Evolutionary conservation across 2,329 filamentous ascomycete genomes (phyloP).

Genomic region (Trichoderma breve): DNA sequence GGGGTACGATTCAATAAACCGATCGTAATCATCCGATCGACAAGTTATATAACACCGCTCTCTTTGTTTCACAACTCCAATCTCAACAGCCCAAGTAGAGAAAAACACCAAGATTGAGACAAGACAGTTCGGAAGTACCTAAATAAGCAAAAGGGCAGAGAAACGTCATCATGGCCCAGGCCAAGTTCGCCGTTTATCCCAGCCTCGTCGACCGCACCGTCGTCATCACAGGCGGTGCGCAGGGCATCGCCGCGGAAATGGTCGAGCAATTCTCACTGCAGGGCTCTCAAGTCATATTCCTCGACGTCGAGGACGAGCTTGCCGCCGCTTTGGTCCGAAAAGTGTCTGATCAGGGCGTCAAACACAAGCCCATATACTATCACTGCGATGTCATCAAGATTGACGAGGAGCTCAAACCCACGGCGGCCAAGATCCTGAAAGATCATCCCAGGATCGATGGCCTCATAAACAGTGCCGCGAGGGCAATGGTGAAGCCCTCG

Average conservation of each 20-base stretch:
- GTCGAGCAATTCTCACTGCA: conserved; percentile 46
- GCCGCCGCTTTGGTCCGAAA: conserved; percentile 30
- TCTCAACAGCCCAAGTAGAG: neutral
- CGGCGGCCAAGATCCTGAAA: conserved; percentile 34
- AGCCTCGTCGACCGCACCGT: conserved; percentile 42
- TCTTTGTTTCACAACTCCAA: neutral
- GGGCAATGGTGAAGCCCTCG: conserved; percentile 28
- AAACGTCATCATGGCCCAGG: neutral
- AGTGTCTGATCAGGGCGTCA: conserved; percentile 22
- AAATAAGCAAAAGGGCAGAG: neutral
- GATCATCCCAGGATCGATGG: conserved; percentile 59
- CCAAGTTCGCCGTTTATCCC: conserved; percentile 39
- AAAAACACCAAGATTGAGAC: neutral
- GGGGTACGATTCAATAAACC: neutral
- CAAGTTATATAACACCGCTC: neutral
- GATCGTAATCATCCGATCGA: neutral
- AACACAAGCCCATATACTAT: conserved; percentile 37
- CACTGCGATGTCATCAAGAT: conserved; percentile 44
- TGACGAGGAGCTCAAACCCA: conserved; percentile 30
- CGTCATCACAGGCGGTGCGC: conserved; percentile 46
- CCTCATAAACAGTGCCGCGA: conserved; percentile 79
- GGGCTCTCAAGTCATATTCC: conserved; percentile 44
- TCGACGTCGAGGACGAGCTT: conserved; percentile 33
- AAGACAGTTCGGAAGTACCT: neutral
- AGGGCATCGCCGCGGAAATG: conserved; percentile 45